Base-by-base conservation (phyloP, 345 rosid genomes). In the Rhodamnia rubescens region DNA sequence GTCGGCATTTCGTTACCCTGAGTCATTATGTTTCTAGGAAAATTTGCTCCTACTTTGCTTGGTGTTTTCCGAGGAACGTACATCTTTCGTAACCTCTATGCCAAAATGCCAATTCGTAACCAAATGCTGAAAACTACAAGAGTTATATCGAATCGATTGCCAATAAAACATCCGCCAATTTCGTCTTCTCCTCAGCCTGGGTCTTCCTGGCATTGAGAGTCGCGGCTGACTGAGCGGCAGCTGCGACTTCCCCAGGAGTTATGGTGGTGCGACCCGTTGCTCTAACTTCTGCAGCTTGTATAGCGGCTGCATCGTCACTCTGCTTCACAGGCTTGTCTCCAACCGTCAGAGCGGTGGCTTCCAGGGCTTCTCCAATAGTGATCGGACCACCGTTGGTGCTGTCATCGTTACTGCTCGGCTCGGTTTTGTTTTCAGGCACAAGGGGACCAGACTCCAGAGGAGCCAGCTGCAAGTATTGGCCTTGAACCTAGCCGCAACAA, bases 271-370 rank as follows among this genome's bases (percentile, higher is more conserved):
- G 88, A 12, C 97, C 96, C 0, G 95, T 95, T 50, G 97, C 99
- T 89, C 96, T 92, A 53, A 95, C 95, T 88, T 95, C 98, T 0
- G 98, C 98, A 0, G 99, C 96, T 86, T 95, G 99, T 85, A 95
- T 95, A 3, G 99, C 95, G 0, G 98, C 98, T 0, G 98, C 98
- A 58, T 95, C n/a, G n/a, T n/a, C 99, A 78, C 97, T 96, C 94
- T 94, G 86, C 61, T 94, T 98, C 50, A 96, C 98, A 1, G 95
- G 92, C 90, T 94, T 94, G 84, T 93, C 87, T 56, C 96, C 95
- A 0, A 92, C 94, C 4, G 97, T 93, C 26, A 93, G 83, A 13
- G 89, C 93, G 0, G 98, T 89, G 13, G 98, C 95, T 86, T 95
- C 98, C 21, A 93, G 91, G 81, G 97, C 96, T 88, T 93, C 98